Evolutionary conservation across 2,329 filamentous ascomycete genomes (phyloP).

Genomic region (Apiospora aurea): DNA sequence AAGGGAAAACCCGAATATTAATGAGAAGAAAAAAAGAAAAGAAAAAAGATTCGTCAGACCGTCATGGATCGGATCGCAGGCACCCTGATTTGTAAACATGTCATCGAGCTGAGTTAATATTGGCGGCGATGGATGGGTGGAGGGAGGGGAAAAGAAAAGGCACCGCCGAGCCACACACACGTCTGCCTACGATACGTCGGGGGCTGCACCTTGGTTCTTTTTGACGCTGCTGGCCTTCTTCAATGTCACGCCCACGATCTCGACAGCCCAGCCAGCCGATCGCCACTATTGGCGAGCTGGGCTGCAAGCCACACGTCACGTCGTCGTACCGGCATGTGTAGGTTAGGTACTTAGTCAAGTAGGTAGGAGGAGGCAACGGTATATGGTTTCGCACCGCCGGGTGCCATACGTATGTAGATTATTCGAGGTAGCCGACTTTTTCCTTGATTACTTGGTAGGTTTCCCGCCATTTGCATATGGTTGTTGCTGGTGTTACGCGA

Average conservation of each 20-base stretch:
- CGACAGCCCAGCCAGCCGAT: neutral
- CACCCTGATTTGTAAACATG: constrained; percentile 6
- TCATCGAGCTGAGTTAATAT: neutral
- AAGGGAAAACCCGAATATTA: neutral
- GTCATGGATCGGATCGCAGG: neutral
- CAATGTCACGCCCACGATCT: neutral
- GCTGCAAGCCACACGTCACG: constrained; percentile 10
- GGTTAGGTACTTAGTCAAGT: neutral
- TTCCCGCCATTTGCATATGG: neutral
- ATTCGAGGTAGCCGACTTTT: neutral
- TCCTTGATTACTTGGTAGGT: constrained; percentile 6
- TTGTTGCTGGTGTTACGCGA: neutral
- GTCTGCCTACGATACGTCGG: neutral
- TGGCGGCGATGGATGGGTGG: neutral
- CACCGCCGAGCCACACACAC: neutral
- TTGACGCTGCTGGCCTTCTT: constrained; percentile 6
- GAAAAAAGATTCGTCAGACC: neutral
- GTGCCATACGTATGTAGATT: neutral
- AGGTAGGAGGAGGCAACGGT: neutral
- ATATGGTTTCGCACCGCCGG: neutral
- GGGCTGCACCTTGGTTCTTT: neutral
- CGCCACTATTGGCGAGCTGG: constrained; percentile 17
- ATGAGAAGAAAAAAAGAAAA: neutral
- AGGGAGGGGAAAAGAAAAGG: neutral
- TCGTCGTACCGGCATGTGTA: constrained; percentile 1